Base-by-base conservation (phyloP, 108 stramenopile genomes). In the Skeletonema costatum region DNA sequence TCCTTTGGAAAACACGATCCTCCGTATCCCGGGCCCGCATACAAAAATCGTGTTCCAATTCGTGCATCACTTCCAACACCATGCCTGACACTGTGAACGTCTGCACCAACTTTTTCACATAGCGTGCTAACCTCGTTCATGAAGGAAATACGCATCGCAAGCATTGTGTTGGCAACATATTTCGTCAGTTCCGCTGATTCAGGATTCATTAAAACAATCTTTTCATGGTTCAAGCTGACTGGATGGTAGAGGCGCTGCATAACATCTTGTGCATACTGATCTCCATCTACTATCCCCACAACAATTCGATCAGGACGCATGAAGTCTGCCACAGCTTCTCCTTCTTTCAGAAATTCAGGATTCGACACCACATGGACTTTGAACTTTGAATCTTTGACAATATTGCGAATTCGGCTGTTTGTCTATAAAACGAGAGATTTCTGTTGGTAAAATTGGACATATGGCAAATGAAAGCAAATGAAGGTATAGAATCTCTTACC, bases 331-430 rank as follows among this genome's bases (percentile, higher is more conserved):
- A 93, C 77, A 29, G 92, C 92, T 13, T 91, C 92, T 13, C 92
- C 92, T 74, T 93, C 91, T 35, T 91, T 91, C n/a, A 93, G 76
- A 79, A 93, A 93, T 89, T 93, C 92, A 42, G 92, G 92, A 76
- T 91, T 92, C 38, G 75, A 79, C 51, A 93, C 68, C n/a, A 93
- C 89, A 84, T 68, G 68, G 3, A 89, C 80, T 56, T 87, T 85
- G 39, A 87, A 75, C 56, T 87, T 44, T 59, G 86, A 81, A 53
- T 72, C 66, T 29, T 86, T 79, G 51, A 86, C 87, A 53, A 82
- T 64, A 32, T 82, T 81, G 14, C 90, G 92, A 16, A 93, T 89
- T 31, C 90, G 85, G 44, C 83, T 68, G 19, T 72, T 72, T 8
- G 92, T 93, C 38, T n/a, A n/a, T n/a, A n/a, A n/a, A n/a, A n/a